A percentile compares a stretch with the other conserved stretches of the same genome.
phyloP scores from a whole-genome alignment of 257 asterid species.

The Primulina eburnea region DNA sequence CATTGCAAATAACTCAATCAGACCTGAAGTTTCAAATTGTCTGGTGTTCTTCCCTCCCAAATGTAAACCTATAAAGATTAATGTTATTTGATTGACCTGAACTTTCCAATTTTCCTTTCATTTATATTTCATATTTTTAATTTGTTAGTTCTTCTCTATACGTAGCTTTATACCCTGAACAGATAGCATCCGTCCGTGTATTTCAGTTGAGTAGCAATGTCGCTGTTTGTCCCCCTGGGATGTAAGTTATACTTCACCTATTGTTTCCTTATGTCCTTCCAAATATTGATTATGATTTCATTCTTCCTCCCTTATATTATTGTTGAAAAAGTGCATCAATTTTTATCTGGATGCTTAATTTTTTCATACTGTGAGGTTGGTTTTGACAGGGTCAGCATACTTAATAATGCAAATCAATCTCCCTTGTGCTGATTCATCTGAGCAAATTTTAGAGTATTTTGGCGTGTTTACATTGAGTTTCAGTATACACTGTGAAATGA shows the following conservation, averaged over 20 bases:
- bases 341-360: conserved; percentile 5
- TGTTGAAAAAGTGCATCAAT: not conserved
- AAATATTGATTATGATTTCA: not conserved
- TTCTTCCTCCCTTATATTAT: conserved; percentile 11
- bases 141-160: conserved; percentile 18
- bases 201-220: conserved; percentile 78
- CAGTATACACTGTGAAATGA: not conserved
- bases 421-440: not conserved
- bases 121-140: not conserved
- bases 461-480: not conserved
- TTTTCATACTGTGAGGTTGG: not conserved
- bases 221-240: conserved; percentile 74
- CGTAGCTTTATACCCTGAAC: conserved; percentile 74
- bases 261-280: conserved; percentile 2
- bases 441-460: not conserved
- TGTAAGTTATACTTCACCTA: conserved; percentile 45
- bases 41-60: conserved; percentile 75
- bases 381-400: not conserved
- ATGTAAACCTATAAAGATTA: conserved; percentile 41
- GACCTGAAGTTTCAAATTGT: conserved; percentile 58
- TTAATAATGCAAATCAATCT: conserved; percentile 7
- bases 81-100: conserved; percentile 10
- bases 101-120: not conserved
- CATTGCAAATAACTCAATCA: conserved; percentile 61
- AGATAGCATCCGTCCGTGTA: conserved; percentile 57